phyloP scores from a whole-genome alignment of 2,329 filamentous ascomycete genomes.

The Fonsecaea nubica region DNA sequence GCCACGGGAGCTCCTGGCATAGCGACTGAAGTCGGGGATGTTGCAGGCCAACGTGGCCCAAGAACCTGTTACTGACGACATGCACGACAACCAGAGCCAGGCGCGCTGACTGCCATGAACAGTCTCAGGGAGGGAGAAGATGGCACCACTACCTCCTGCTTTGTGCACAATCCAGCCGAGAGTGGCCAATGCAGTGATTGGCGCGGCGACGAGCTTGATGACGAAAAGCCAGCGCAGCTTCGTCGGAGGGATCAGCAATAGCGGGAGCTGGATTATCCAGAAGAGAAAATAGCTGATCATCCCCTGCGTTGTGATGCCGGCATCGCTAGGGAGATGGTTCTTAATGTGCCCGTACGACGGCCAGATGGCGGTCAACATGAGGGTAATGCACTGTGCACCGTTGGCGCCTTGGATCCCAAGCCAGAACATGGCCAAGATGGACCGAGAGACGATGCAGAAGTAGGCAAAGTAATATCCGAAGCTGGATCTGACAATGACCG shows the following conservation, averaged over 20 bases:
- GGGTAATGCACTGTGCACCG: conserved; percentile 44
- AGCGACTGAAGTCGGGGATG: conserved; percentile 61
- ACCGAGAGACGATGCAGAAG: conserved; percentile 60
- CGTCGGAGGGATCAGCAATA: conserved; percentile 63
- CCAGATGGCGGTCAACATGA: conserved; percentile 51
- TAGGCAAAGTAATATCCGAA: conserved; percentile 67
- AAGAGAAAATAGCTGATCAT: conserved; percentile 66
- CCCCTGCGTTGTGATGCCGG: conserved; percentile 63
- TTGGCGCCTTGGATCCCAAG: conserved; percentile 45
- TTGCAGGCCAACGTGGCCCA: conserved; percentile 53
- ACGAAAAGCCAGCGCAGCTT: conserved; percentile 62
- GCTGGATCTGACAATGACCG: conserved; percentile 62
- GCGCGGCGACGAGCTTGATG: conserved; percentile 52
- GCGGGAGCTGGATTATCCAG: conserved; percentile 61
- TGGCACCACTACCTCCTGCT: conserved; percentile 58
- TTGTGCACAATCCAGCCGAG: conserved; percentile 47
- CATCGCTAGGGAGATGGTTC: conserved; percentile 58
- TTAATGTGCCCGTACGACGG: conserved; percentile 55
- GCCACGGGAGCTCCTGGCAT: conserved; percentile 46
- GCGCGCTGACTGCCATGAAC: conserved; percentile 59
- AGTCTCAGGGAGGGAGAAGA: conserved; percentile 55
- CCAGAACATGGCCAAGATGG: conserved; percentile 65
- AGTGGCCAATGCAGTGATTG: conserved; percentile 44
- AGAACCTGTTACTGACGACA: conserved; percentile 43
- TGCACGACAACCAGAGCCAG: conserved; percentile 48